Percentiles rank a stretch among this genome's conserved stretches.
Evolutionary conservation across 352 stramenopile species (phyloP).

Genomic region (Phytophthora tubulina): DNA sequence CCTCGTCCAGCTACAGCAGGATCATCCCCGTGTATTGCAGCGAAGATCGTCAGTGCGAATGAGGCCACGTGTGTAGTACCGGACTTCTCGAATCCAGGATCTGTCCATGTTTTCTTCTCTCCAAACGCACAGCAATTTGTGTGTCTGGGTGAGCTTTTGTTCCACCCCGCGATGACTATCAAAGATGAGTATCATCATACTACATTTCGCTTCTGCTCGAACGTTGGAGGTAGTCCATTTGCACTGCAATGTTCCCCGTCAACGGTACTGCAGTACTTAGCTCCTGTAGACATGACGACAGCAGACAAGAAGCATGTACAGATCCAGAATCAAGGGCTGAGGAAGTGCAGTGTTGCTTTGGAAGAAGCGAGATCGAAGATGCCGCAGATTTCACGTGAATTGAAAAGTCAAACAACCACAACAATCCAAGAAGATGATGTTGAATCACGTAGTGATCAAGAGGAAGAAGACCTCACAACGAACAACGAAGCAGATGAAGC

Average conservation of each 20-base stretch:
- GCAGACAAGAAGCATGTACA: conserved; percentile 40
- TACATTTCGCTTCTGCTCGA: conserved; percentile 68
- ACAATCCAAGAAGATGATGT: conserved; percentile 35
- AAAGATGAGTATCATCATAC: conserved; percentile 48
- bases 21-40: conserved; percentile 57
- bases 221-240: conserved; percentile 67
- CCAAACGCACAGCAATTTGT: conserved; percentile 83
- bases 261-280: conserved; percentile 58
- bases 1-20: conserved; percentile 5
- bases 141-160: conserved; percentile 60
- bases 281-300: conserved; percentile 54
- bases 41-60: conserved; percentile 52
- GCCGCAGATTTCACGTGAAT: background rate
- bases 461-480: background rate
- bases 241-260: conserved; percentile 63
- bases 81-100: conserved; percentile 54
- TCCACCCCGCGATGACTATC: conserved; percentile 65
- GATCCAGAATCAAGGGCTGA: conserved; percentile 38
- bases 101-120: conserved; percentile 67
- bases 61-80: conserved; percentile 67
- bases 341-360: conserved; percentile 30
- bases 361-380: conserved; percentile 3
- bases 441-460: conserved; percentile 18
- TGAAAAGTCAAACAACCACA: background rate
- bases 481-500: background rate